Percentiles rank a stretch among this genome's conserved stretches.
Evolutionary conservation across 2,329 filamentous ascomycete species (phyloP).

Genomic region (Fusarium robinianum): DNA sequence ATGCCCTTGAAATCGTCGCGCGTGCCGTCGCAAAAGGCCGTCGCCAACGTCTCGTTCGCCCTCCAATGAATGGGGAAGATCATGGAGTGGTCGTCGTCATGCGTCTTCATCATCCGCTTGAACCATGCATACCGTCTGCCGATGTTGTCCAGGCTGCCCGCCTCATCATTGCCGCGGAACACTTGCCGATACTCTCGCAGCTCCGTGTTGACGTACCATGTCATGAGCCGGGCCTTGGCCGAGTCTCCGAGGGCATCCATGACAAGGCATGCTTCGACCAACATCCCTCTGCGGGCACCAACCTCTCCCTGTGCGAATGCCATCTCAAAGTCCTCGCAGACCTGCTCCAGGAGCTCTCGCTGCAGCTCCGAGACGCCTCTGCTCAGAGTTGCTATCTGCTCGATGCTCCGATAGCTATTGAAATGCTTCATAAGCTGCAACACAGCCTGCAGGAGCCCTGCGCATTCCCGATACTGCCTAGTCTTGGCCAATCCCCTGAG

Average conservation of each 20-base stretch:
- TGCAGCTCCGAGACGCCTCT: conserved; percentile 93
- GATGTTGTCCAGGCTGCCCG: conserved; percentile 95
- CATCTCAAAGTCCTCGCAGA: conserved; percentile 99
- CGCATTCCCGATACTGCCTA: conserved; percentile 92
- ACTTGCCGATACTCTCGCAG: conserved; percentile 94
- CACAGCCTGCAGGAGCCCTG: conserved; percentile 89
- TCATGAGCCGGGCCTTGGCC: conserved; percentile 79
- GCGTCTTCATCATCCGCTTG: conserved; percentile 90
- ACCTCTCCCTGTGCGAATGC: conserved; percentile 91
- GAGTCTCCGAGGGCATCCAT: conserved; percentile 93
- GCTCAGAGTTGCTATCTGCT: conserved; percentile 93
- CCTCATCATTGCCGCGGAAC: conserved; percentile 95
- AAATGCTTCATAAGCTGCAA: conserved; percentile 98
- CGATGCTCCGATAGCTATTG: conserved; percentile 95
- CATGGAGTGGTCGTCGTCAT: conserved; percentile 87
- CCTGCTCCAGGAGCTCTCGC: conserved; percentile 88
- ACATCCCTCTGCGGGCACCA: conserved; percentile 65
- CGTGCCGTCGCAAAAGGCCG: conserved; percentile 93
- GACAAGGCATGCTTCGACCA: conserved; percentile 87
- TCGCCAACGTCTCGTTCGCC: conserved; percentile 86
- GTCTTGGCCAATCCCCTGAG: conserved; percentile 80
- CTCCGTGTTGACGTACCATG: conserved; percentile 98
- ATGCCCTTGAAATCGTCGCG: conserved; percentile 95
- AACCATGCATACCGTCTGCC: conserved; percentile 96
- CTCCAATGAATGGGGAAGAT: conserved; percentile 90